Conservation (phyloP, 1,284 basidiomycete species). For the Ceratobasidium sp. region DNA sequence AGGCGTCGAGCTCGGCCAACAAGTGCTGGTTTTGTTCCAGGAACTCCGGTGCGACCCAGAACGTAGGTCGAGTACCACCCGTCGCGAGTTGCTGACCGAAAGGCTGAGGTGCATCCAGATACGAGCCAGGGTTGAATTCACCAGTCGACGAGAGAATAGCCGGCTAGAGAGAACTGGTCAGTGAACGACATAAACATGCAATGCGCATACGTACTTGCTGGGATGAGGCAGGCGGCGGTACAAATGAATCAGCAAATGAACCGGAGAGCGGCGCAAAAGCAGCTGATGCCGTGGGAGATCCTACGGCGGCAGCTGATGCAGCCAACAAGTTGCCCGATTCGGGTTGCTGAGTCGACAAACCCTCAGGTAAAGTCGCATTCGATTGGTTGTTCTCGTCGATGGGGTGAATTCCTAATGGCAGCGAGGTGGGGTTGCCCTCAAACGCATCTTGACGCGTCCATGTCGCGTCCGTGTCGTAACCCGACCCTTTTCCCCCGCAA, state of each 20-base stretch:
- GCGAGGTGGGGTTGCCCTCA: neutral
- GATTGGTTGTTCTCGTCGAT: neutral
- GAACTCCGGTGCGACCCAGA: too few relatives aligned
- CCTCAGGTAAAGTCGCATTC: neutral
- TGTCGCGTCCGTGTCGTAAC: neutral
- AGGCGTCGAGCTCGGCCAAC: neutral
- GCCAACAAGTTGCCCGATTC: neutral
- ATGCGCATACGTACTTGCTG: neutral
- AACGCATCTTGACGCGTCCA: neutral
- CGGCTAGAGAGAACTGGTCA: neutral
- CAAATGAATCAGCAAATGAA: neutral
- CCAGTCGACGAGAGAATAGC: neutral
- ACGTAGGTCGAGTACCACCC: too few relatives aligned
- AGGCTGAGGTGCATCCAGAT: neutral
- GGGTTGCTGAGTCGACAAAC: neutral
- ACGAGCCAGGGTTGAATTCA: neutral
- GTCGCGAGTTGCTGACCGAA: neutral
- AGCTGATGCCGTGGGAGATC: neutral
- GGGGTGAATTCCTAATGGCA: neutral
- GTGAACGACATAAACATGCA: neutral
- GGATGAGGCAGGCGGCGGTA: neutral
- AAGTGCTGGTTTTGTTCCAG: too few relatives aligned
- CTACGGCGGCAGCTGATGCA: neutral
- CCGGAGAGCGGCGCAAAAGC: neutral
- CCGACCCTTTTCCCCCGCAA: neutral